Evolutionary conservation across 768 basidiomycete species (phyloP).

Genomic region (Pulveroboletus sp.): DNA sequence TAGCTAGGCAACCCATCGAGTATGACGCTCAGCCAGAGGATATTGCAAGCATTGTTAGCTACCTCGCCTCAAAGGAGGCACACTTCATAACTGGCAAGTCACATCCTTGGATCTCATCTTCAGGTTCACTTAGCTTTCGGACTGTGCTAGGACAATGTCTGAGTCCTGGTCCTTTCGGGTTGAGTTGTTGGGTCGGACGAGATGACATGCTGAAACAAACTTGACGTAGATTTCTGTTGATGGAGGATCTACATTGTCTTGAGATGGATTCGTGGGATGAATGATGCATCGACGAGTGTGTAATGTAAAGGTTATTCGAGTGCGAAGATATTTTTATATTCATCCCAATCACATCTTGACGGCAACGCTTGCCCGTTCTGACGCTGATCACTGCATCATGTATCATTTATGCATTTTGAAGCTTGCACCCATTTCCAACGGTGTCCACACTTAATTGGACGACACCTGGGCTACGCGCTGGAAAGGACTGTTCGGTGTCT

Average conservation of each 20-base stretch:
- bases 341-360: no score
- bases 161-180: background rate
- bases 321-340: no score
- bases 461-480: no score
- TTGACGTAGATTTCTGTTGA: constrained; percentile 5
- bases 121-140: background rate
- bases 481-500: no score
- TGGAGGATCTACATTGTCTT: constrained; percentile 1
- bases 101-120: background rate
- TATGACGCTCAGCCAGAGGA: constrained; percentile 28
- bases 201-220: background rate
- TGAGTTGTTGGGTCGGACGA: background rate
- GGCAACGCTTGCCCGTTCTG: no score
- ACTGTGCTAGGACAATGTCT: constrained; percentile 6
- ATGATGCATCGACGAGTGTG: no score
- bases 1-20: background rate
- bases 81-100: constrained; percentile 33
- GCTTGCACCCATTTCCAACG: no score
- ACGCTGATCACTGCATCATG: no score
- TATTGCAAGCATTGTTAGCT: constrained; percentile 31
- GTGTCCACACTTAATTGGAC: no score
- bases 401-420: no score
- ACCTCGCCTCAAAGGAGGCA: constrained; percentile 31
- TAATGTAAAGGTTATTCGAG: no score
- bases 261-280: background rate